These are phyloP conservation scores for Garcia nutans DNA, from an alignment of 345 rosid species.

Conservation along the genomic window DNA sequence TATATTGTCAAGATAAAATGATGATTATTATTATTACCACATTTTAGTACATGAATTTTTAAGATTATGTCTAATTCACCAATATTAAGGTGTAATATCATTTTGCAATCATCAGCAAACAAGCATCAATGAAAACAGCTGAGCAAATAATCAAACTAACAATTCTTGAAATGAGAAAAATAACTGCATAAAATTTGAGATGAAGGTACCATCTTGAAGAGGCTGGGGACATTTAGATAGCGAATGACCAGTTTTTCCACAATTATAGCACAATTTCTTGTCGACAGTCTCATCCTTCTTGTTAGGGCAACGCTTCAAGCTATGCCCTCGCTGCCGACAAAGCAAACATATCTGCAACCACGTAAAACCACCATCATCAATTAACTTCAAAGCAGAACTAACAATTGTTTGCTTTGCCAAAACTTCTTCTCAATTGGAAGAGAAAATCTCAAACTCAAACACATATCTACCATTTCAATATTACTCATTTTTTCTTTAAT, in stretches of 20 bases:
- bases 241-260: constrained; percentile 81
- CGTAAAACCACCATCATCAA: constrained; percentile 17
- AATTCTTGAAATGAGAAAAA: neutral
- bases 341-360: constrained; percentile 72
- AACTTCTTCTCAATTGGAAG: neutral
- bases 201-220: constrained; percentile 62
- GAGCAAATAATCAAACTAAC: constrained; percentile 2
- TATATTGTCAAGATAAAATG: neutral
- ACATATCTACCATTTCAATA: neutral
- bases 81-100: neutral
- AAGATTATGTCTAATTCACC: neutral
- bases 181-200: neutral
- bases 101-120: neutral
- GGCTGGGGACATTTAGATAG: constrained; percentile 73
- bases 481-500: neutral
- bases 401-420: neutral
- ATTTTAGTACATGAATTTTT: neutral
- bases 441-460: neutral
- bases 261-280: constrained; percentile 75
- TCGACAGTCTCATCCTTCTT: constrained; percentile 55
- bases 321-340: constrained; percentile 81
- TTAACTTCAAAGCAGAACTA: neutral
- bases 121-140: neutral
- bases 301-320: constrained; percentile 74
- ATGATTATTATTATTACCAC: neutral